These are phyloP conservation scores for Salix udensis DNA, from an alignment of 345 rosid species.

Conservation along the genomic window DNA sequence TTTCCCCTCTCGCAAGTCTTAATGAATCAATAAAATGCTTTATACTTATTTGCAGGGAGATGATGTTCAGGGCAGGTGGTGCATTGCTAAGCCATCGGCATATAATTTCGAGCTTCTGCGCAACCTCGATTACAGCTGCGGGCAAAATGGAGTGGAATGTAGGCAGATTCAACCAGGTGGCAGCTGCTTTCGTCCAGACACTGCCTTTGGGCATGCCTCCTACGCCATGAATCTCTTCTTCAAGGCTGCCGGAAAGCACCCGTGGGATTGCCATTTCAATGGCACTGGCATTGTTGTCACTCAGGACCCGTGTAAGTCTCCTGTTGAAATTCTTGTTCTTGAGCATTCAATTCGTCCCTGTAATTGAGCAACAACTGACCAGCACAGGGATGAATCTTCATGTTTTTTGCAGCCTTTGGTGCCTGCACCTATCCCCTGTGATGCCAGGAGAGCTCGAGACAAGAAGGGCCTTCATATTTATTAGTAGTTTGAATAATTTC, in stretches of 20 bases:
- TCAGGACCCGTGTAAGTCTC: conserved; percentile 16
- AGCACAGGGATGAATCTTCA: too few relatives aligned
- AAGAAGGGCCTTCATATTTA: not conserved
- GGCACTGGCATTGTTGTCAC: conserved; percentile 12
- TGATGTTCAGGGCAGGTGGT: conserved; percentile 4
- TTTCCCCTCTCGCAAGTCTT: too few relatives aligned
- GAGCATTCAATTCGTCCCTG: not conserved
- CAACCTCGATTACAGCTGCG: conserved; percentile 15
- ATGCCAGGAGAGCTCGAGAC: not conserved
- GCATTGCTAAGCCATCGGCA: conserved; percentile 14
- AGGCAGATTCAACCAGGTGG: conserved; percentile 15
- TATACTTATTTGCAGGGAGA: not conserved
- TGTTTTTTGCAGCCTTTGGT: conserved; percentile 4
- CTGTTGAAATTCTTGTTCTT: not conserved
- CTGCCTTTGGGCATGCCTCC: conserved; percentile 6
- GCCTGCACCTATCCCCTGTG: not conserved
- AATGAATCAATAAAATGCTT: too few relatives aligned
- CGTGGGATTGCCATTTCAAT: conserved; percentile 12
- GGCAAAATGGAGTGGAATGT: conserved; percentile 12
- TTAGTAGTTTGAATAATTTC: not conserved
- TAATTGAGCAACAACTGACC: too few relatives aligned
- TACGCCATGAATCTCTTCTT: conserved; percentile 17
- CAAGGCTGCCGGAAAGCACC: conserved; percentile 16
- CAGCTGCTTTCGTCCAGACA: conserved; percentile 15
- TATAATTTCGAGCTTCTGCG: not conserved